Evolutionary conservation across 2,329 filamentous ascomycete genomes (phyloP), one percentile per base, ranked within the genome.

Genomic region (Clarireedia monteithiana): DNA sequence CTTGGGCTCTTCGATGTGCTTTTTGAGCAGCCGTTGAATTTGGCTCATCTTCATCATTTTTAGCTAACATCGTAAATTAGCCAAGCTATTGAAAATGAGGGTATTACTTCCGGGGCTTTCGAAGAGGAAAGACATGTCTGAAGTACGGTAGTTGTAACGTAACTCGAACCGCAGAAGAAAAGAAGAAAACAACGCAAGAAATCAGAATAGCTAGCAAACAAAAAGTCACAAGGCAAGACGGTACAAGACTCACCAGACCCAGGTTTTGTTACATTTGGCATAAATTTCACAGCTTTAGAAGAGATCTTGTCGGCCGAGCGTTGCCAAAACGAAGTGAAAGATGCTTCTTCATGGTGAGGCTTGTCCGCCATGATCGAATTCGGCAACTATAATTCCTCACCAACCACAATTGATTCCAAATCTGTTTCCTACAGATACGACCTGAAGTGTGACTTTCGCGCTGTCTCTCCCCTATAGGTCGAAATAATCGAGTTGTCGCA

Each of bases 1-100:
- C 66, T 56, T 67, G 66, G 23, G 62, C 62, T 44, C 64, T 57
- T 24, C 66, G 59, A 36, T 63, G 59, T 58, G 66, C 61, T 52
- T 66, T 67, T 20, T 59, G 62, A 36, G 58, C 47, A 23, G 61
- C 10, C 23, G 56, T 51, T 14, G 63, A 50, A 1, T 54, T 39
- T 6, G 57, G 56, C 23, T 24, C 39, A 23, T 60, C 50, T 23
- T 56, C 34, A 15, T 30, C 38, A 6, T 58, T 34, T 15, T 59
- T 58, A 17, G 50, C 56, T 59, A 14, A 30, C 46, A 48, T 46
- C 12, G 10, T 17, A n/a, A 12, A 12, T 51, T 46, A 56, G 49
- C 7, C 12, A 12, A 3, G 24, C 44, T 36, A 10, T 10, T 6
- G 23, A 24, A 6, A n/a, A 9, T 6, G 5, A 17, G 12, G n/a